These are phyloP conservation scores for Nakazawaea ambrosiae DNA, from an alignment of 805 yeast genomes.

Conservation along the genomic window DNA sequence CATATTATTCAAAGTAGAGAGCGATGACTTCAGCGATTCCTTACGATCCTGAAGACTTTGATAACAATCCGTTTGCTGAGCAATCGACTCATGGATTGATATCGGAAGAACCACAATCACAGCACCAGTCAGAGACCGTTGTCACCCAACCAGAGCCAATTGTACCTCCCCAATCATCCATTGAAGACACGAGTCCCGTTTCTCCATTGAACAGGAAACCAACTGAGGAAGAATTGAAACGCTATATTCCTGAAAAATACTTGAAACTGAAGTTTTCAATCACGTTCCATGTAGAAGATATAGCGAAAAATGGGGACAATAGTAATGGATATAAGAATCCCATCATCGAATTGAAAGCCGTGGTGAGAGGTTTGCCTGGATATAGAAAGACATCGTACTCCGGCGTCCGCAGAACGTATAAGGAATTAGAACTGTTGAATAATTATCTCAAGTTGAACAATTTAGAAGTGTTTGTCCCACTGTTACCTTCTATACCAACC, in stretches of 20 bases:
- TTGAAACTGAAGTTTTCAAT: conserved; percentile 33
- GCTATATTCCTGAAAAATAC: conserved; percentile 44
- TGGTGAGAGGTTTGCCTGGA: conserved; percentile 53
- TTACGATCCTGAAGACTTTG: conserved; percentile 45
- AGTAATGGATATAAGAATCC: conserved; percentile 68
- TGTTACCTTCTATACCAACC: conserved; percentile 69
- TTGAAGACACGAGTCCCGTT: conserved; percentile 10
- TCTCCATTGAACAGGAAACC: conserved; percentile 18
- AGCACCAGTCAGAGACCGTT: not conserved
- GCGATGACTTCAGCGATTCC: conserved; percentile 30
- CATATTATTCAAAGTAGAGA: too few relatives aligned
- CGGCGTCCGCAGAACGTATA: conserved; percentile 73
- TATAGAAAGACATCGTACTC: conserved; percentile 66
- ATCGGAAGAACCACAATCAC: not conserved
- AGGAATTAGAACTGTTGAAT: conserved; percentile 71
- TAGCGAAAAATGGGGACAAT: conserved; percentile 56
- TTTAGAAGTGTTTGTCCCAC: conserved; percentile 89
- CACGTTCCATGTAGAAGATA: conserved; percentile 49
- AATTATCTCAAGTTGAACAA: conserved; percentile 73
- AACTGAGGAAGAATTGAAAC: conserved; percentile 34
- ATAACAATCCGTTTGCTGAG: conserved; percentile 57
- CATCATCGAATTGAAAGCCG: conserved; percentile 63
- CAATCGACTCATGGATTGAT: conserved; percentile 15
- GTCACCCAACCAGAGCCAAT: not conserved
- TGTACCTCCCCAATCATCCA: not conserved